Base-by-base conservation (phyloP, 2,329 filamentous ascomycete genomes). In the Calonectria honghensis region DNA sequence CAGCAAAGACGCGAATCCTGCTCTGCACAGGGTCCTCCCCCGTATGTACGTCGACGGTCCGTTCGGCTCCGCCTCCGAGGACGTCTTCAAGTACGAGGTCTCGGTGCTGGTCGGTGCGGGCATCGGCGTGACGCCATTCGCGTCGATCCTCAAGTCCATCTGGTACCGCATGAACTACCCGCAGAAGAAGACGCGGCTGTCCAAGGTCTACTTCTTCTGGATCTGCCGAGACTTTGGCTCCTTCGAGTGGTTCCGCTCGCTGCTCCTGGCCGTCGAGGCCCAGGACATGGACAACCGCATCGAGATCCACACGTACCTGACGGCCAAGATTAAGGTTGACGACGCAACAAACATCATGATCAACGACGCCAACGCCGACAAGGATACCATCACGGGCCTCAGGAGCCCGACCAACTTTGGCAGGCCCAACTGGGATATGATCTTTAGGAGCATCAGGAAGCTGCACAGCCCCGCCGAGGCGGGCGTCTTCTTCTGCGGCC, bases 161-260 rank as follows among this genome's bases (percentile, higher is more conserved):
- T 97, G 95, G 95, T 97, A 97, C 88, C 92, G 95, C 65, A 96
- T 96, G 93, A 96, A 96, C 89, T 96, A 95, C 85, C 94, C 94
- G 3, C 93, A 95, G 83, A 91, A 93, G 85, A 94, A 94, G 86
- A 96, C 94, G 3, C 90, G 94, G 5, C 89, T 97, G 54, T 90
- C 93, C 81, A 97, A 97, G 85, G 94, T 97, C 31, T 97, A 97
- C 88, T 97, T 97, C 88, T 96, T 97, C 90, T 97, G 95, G 95
- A 93, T 97, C 76, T 96, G 95, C 88, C 91, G 95, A 85, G 95
- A 97, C 85, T 96, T 96, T 82, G 94, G 93, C 41, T 95, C 94
- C 0, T 96, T 97, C 81, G 95, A 97, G 88, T 97, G 95, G 95
- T 97, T 97, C 89, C 91, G 94, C 65, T 96, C 94, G 32, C 87